phyloP scores from a whole-genome alignment of 1,284 basidiomycete genomes.

The Boletellus deceptivus region DNA sequence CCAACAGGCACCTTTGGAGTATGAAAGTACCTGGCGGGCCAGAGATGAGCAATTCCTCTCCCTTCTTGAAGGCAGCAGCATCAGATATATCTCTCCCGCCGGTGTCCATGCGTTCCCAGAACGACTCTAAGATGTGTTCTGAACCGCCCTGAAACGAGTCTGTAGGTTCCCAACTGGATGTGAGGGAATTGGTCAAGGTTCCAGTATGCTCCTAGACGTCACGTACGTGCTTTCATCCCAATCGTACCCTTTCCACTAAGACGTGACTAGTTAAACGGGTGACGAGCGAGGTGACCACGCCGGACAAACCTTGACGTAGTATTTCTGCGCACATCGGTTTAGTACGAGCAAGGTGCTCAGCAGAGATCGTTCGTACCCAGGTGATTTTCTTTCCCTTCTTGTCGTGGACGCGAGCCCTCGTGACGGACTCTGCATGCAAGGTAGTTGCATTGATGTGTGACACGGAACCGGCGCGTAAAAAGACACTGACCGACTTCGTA shows the following conservation, averaged over 20 bases:
- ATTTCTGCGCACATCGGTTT: constrained; percentile 43
- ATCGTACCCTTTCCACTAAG: constrained; percentile 67
- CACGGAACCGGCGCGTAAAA: neutral
- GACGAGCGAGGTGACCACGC: neutral
- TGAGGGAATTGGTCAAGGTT: constrained; percentile 7
- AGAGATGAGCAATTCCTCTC: constrained; percentile 52
- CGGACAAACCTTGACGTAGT: constrained; percentile 56
- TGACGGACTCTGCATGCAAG: constrained; percentile 48
- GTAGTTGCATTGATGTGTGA: neutral
- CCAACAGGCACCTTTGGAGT: neutral
- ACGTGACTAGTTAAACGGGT: constrained; percentile 7
- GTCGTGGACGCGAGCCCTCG: constrained; percentile 47
- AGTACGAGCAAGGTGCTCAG: constrained; percentile 18
- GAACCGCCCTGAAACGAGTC: constrained; percentile 57
- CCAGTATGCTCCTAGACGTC: neutral
- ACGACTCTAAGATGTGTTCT: constrained; percentile 53
- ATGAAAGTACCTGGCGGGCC: constrained; percentile 54
- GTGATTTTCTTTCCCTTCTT: constrained; percentile 42
- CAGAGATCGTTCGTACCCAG: constrained; percentile 40
- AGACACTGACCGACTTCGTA: constrained; percentile 68
- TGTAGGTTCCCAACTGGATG: constrained; percentile 63
- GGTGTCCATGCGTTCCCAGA: constrained; percentile 57
- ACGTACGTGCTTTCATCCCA: constrained; percentile 67
- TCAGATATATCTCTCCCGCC: constrained; percentile 51
- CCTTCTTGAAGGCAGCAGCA: constrained; percentile 47